Base-by-base conservation (phyloP, 2,329 filamentous ascomycete genomes). In the Botrytis elliptica region DNA sequence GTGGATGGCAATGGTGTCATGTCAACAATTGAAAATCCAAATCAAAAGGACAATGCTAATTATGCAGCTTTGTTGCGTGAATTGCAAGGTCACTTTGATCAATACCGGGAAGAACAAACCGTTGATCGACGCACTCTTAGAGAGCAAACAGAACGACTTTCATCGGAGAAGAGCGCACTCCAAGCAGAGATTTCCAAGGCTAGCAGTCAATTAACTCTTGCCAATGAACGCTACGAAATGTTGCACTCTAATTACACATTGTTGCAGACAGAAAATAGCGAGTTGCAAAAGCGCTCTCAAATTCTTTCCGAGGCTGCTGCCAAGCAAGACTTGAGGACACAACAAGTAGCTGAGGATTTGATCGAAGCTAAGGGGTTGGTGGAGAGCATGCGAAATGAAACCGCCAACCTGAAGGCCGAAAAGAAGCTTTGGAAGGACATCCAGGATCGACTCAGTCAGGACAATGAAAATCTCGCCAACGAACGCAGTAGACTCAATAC, bases 381-480 rank as follows among this genome's bases (percentile, higher is more conserved):
- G 5, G 95, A 99, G 80, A 95, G 94, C 79, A 88, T 98, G 82
- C 92, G 94, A 70, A 94, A 94, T 77, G 96, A 99, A 81, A 94
- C 91, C 71, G 91, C 94, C 25, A 98, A 98, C 80, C 88, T 98
- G 49, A 97, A 97, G 82, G 95, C 95, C 0, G 95, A 98, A 83
- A 97, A 97, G 84, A 92, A 94, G 55, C 86, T 99, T 16, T 97
- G 93, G 92, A 97, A 96, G 84, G 93, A 92, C 73, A 97, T 98
- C 49, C 95, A 98, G 81, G 91, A 93, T 76, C 91, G 97, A 70
- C 86, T 98, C 62, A 92, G 89, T 75, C 93, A 96, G 79, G 95
- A 98, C 80, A 97, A 96, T 76, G 94, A 97, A 80, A 89, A 85
- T 33, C 85, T 98, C 20, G 88, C 92, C 60, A 93, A 97, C 75